phyloP scores from a whole-genome alignment of 106 monocot genomes.

The Dioscorea alata region DNA sequence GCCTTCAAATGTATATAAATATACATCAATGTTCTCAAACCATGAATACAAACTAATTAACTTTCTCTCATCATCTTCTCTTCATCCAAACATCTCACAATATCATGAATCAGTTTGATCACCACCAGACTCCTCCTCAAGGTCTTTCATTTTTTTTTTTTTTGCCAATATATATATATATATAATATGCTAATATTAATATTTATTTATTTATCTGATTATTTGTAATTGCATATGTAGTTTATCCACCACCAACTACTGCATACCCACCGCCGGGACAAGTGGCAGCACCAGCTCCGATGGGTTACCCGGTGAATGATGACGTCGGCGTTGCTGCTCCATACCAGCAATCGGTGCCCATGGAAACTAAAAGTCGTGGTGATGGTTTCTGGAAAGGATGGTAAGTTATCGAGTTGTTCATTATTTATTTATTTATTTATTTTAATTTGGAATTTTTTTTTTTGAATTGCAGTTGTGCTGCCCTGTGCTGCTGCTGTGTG shows the following conservation, averaged over 20 bases:
- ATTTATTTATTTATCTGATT: no score
- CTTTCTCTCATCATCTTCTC: no score
- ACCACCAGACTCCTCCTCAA: conserved; percentile 2
- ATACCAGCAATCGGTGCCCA: neutral
- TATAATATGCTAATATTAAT: no score
- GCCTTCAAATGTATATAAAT: no score
- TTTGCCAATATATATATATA: no score
- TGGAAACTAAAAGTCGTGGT: conserved; percentile 7
- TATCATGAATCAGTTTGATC: neutral
- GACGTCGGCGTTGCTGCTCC: neutral
- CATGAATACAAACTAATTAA: no score
- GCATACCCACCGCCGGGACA: neutral
- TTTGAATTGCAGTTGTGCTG: conserved; percentile 16
- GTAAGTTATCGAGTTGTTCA: no score
- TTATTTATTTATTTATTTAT: neutral
- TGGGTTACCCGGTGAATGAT: conserved; percentile 4
- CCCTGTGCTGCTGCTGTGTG: conserved; percentile 27
- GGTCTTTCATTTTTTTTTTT: neutral
- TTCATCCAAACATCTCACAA: no score
- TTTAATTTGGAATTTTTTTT: neutral
- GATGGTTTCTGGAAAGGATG: conserved; percentile 25
- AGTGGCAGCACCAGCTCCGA: conserved; percentile 6
- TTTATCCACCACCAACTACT: neutral
- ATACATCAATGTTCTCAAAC: no score
- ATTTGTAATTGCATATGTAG: neutral